Percentiles rank a stretch among this genome's conserved stretches.
phyloP scores from a whole-genome alignment of 148 eudicot genomes.

The Nyssa sinensis region DNA sequence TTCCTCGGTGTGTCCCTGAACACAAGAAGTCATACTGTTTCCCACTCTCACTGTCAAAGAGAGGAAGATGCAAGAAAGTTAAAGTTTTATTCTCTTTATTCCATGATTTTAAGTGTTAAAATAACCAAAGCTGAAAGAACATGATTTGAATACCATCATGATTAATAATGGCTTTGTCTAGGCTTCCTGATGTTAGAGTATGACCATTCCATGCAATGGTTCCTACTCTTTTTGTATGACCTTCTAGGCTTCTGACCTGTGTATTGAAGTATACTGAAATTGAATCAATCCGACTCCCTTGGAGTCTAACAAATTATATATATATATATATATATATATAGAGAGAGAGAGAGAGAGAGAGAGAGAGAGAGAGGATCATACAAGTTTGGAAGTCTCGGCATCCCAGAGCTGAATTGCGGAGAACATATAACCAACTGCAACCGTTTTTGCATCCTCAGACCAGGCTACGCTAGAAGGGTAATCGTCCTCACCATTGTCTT shows the following conservation, averaged over 20 bases:
- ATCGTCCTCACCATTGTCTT: slow-evolving; percentile 8
- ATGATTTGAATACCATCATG: slow-evolving; percentile 34
- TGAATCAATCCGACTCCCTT: background rate
- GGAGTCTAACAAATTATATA: background rate
- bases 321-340: too few relatives aligned
- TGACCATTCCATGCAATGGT: slow-evolving; percentile 40
- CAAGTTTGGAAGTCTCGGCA: slow-evolving; percentile 30
- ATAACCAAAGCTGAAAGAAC: background rate
- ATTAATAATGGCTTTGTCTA: slow-evolving; percentile 34
- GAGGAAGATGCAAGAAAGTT: background rate
- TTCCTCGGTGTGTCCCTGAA: slow-evolving; percentile 15
- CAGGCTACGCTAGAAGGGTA: slow-evolving; percentile 36
- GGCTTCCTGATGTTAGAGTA: slow-evolving; percentile 37
- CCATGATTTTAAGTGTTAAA: background rate
- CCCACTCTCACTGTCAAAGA: slow-evolving; percentile 32
- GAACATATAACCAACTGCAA: slow-evolving; percentile 31
- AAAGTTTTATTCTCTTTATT: background rate
- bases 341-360: background rate
- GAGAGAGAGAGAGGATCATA: slow-evolving; percentile 6
- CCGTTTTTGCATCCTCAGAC: slow-evolving; percentile 30
- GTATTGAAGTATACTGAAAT: background rate
- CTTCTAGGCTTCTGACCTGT: slow-evolving; percentile 34
- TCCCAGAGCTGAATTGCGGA: slow-evolving; percentile 34
- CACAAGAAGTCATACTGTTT: slow-evolving; percentile 14
- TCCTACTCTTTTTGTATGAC: slow-evolving; percentile 36